phyloP scores from a whole-genome alignment of 2,329 filamentous ascomycete genomes.

The Conoideocrella luteorostrata region DNA sequence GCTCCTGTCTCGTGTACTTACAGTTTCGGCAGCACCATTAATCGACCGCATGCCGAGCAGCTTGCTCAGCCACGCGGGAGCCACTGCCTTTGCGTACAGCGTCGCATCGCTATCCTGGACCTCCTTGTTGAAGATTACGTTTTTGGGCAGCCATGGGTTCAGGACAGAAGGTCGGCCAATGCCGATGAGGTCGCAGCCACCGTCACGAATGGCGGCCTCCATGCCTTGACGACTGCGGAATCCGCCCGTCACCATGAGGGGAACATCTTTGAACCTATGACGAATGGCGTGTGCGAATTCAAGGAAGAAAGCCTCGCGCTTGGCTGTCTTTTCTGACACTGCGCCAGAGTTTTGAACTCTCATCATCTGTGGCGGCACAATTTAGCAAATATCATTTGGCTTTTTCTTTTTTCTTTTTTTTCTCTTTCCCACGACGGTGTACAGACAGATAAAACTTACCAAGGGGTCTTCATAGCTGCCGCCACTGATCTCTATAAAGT shows the following conservation, averaged over 20 bases:
- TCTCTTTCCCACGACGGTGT: too few species aligned
- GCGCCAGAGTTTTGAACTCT: background rate
- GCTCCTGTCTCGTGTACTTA: constrained; percentile 1
- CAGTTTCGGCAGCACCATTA: constrained; percentile 12
- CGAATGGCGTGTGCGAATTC: constrained; percentile 54
- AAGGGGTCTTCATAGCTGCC: constrained; percentile 50
- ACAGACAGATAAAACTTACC: too few species aligned
- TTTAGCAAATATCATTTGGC: too few species aligned
- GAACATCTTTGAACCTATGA: constrained; percentile 33
- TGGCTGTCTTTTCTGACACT: constrained; percentile 30
- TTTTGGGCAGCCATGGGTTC: constrained; percentile 30
- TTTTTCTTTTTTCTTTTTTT: too few species aligned
- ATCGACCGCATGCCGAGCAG: constrained; percentile 15
- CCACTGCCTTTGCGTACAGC: constrained; percentile 20
- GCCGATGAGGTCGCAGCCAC: constrained; percentile 35
- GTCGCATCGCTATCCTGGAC: constrained; percentile 27
- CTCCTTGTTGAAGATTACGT: constrained; percentile 27
- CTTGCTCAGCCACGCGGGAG: constrained; percentile 16
- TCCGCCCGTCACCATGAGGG: constrained; percentile 56
- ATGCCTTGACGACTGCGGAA: constrained; percentile 45
- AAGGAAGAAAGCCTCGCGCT: constrained; percentile 62
- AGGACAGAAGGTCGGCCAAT: constrained; percentile 32
- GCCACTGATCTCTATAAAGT: constrained; percentile 64
- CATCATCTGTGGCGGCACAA: too few species aligned
- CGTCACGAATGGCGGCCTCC: constrained; percentile 30